These are phyloP conservation scores for Gossypium anomalum DNA, from an alignment of 345 rosid species.

Conservation along the genomic window DNA sequence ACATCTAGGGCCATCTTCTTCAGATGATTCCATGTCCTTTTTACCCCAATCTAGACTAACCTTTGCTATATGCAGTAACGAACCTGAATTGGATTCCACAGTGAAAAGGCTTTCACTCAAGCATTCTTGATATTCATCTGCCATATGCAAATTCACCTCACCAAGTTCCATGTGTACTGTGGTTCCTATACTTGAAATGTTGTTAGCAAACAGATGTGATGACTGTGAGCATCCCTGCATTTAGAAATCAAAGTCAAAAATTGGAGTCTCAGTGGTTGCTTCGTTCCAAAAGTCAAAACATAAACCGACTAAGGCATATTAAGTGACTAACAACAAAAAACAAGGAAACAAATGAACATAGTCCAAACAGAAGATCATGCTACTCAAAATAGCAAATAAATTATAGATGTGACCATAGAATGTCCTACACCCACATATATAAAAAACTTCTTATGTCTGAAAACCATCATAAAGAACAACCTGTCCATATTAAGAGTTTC, in stretches of 20 bases:
- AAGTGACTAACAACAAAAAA: background rate
- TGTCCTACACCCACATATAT: constrained; percentile 1
- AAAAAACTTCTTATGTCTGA: background rate
- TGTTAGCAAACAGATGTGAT: constrained; percentile 87
- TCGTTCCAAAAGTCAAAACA: background rate
- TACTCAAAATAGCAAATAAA: background rate
- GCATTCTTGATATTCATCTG: constrained; percentile 93
- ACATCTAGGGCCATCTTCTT: constrained; percentile 50
- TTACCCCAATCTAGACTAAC: constrained; percentile 90
- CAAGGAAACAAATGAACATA: background rate
- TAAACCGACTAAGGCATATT: background rate
- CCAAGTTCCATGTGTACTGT: constrained; percentile 90
- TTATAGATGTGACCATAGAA: background rate
- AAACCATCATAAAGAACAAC: background rate
- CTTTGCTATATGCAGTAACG: constrained; percentile 82
- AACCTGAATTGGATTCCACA: constrained; percentile 88
- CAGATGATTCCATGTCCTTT: constrained; percentile 62
- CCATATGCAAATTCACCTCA: constrained; percentile 86
- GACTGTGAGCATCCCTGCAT: constrained; percentile 92
- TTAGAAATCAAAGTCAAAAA: constrained; percentile 19
- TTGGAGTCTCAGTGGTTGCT: background rate
- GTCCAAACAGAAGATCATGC: constrained; percentile 1
- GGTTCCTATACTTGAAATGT: constrained; percentile 71
- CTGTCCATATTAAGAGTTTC: constrained; percentile 1
- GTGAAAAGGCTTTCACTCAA: constrained; percentile 74